These are phyloP conservation scores for Penicillium hordei DNA, from an alignment of 2,329 filamentous ascomycete genomes.

Conservation along the genomic window DNA sequence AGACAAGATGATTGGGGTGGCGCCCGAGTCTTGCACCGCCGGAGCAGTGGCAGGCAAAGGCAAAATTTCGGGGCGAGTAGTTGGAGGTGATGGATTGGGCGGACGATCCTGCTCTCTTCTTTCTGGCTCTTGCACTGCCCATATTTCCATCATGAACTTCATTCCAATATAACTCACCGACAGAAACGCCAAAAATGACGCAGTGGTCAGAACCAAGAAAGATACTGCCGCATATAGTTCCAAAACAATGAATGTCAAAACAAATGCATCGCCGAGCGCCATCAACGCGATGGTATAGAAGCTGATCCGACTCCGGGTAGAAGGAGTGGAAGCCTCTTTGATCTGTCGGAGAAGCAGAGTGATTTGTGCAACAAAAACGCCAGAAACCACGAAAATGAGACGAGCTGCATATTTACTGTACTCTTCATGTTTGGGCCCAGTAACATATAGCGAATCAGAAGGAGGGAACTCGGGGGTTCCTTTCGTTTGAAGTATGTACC, in stretches of 20 bases:
- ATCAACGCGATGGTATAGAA: constrained; percentile 64
- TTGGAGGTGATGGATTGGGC: constrained; percentile 25
- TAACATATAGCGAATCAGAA: constrained; percentile 53
- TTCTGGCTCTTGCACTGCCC: constrained; percentile 58
- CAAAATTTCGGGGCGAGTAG: constrained; percentile 39
- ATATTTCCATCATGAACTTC: constrained; percentile 67
- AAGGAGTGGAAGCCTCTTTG: constrained; percentile 64
- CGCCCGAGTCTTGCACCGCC: constrained; percentile 46
- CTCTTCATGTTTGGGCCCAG: constrained; percentile 59
- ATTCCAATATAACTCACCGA: constrained; percentile 63
- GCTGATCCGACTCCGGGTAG: constrained; percentile 63
- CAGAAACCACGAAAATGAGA: constrained; percentile 54
- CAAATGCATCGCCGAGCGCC: constrained; percentile 61
- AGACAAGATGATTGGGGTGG: constrained; percentile 58
- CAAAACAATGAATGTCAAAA: constrained; percentile 56
- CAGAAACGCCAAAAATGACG: constrained; percentile 60
- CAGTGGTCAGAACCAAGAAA: constrained; percentile 56
- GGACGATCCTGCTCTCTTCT: constrained; percentile 38
- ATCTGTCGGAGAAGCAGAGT: constrained; percentile 61
- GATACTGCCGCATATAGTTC: constrained; percentile 57
- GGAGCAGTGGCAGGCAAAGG: constrained; percentile 54
- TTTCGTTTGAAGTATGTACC: constrained; percentile 63
- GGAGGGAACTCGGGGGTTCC: constrained; percentile 56
- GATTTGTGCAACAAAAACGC: constrained; percentile 54
- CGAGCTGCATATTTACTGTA: constrained; percentile 53